phyloP scores from a whole-genome alignment of 2,329 filamentous ascomycete genomes.

The Cordyceps farinosa region DNA sequence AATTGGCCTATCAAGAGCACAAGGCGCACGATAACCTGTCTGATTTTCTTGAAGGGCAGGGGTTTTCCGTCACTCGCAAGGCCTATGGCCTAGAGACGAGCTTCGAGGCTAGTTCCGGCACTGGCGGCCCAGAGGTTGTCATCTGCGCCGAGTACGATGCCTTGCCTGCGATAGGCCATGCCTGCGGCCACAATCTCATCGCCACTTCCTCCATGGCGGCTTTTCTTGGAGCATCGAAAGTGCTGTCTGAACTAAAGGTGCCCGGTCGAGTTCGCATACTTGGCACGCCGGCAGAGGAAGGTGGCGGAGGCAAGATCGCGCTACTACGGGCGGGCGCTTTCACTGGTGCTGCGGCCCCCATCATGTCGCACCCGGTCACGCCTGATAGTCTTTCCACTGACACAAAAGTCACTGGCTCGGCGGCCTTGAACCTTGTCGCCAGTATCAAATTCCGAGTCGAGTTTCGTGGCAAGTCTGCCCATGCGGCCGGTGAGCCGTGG shows the following conservation, averaged over 20 bases:
- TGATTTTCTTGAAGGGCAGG: conserved; percentile 40
- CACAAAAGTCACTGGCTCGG: conserved; percentile 17
- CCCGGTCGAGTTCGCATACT: conserved; percentile 26
- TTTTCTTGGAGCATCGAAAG: conserved; percentile 36
- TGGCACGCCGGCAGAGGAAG: conserved; percentile 43
- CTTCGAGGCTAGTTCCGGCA: conserved; percentile 45
- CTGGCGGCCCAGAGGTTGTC: conserved; percentile 38
- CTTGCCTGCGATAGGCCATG: conserved; percentile 43
- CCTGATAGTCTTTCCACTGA: not conserved
- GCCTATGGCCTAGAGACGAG: conserved; percentile 50
- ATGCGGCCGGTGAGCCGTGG: conserved; percentile 37
- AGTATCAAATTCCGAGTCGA: conserved; percentile 32
- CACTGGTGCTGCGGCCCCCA: conserved; percentile 30
- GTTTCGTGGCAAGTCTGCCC: conserved; percentile 33
- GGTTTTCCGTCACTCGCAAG: conserved; percentile 44
- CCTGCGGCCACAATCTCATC: conserved; percentile 46
- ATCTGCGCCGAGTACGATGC: conserved; percentile 49
- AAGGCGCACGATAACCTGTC: conserved; percentile 49
- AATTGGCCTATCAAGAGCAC: conserved; percentile 49
- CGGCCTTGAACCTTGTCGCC: conserved; percentile 30
- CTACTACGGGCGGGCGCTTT: conserved; percentile 34
- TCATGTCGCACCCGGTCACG: conserved; percentile 21
- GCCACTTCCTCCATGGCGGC: conserved; percentile 38
- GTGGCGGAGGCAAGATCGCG: conserved; percentile 39
- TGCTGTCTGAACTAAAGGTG: conserved; percentile 27